Evolutionary conservation across 2,329 filamentous ascomycete genomes (phyloP).

Genomic region (Plenodomus lindquistii): DNA sequence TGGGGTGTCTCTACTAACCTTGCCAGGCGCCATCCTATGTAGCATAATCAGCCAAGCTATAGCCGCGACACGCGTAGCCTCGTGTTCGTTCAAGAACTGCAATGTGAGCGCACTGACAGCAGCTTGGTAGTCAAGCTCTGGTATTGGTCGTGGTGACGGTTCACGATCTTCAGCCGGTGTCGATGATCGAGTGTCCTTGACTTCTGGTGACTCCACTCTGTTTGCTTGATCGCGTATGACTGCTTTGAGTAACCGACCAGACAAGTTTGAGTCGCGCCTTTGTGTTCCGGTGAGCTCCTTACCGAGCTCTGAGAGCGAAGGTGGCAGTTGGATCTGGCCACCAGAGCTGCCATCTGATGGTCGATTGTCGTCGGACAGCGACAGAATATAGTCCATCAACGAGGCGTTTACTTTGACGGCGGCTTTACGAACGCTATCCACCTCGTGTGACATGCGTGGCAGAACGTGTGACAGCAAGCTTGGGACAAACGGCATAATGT

Average conservation of each 20-base stretch:
- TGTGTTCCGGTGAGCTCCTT: slow-evolving; percentile 49
- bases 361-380: slow-evolving; percentile 68
- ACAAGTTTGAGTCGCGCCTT: slow-evolving; percentile 45
- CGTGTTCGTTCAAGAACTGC: slow-evolving; percentile 94
- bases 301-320: slow-evolving; percentile 42
- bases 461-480: slow-evolving; percentile 89
- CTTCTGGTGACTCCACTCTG: slow-evolving; percentile 31
- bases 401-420: slow-evolving; percentile 88
- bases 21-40: slow-evolving; percentile 89
- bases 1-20: slow-evolving; percentile 63
- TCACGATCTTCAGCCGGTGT: slow-evolving; percentile 52
- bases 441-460: slow-evolving; percentile 89
- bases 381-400: slow-evolving; percentile 92
- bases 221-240: slow-evolving; percentile 38
- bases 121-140: slow-evolving; percentile 92
- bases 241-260: slow-evolving; percentile 38
- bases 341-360: slow-evolving; percentile 46
- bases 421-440: slow-evolving; percentile 85
- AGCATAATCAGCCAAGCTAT: slow-evolving; percentile 98
- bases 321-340: slow-evolving; percentile 50
- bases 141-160: slow-evolving; percentile 48
- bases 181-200: slow-evolving; percentile 41
- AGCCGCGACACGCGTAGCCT: slow-evolving; percentile 90
- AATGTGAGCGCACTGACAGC: slow-evolving; percentile 92
- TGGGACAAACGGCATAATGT: slow-evolving; percentile 93